phyloP scores from a whole-genome alignment of 176 grass and related monocot genomes.

The Eragrostis curvula region DNA sequence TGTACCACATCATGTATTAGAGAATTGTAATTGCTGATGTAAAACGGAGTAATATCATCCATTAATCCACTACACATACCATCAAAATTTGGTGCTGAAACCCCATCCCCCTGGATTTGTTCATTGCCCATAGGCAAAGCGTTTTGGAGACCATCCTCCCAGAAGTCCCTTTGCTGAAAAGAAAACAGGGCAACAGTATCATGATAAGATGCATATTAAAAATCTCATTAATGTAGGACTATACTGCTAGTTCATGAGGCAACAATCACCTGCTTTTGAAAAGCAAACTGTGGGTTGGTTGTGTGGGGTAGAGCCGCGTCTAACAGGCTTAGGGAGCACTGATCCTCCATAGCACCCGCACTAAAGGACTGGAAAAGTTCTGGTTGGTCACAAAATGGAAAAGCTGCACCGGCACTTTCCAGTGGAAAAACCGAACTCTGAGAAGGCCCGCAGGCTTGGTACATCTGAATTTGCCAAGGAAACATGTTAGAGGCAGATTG shows the following conservation, averaged over 20 bases:
- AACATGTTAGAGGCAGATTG: constrained; percentile 7
- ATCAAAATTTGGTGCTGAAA: constrained; percentile 51
- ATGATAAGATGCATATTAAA: constrained; percentile 45
- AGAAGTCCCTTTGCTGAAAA: constrained; percentile 66
- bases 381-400: constrained; percentile 54
- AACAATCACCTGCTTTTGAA: constrained; percentile 84
- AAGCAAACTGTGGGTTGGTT: constrained; percentile 46
- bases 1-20: neutral
- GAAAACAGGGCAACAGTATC: constrained; percentile 12
- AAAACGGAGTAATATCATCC: constrained; percentile 16
- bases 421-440: constrained; percentile 60
- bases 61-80: constrained; percentile 20
- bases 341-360: constrained; percentile 38
- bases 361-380: constrained; percentile 46
- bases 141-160: constrained; percentile 68
- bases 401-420: constrained; percentile 61
- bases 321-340: constrained; percentile 50
- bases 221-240: neutral
- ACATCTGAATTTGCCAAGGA: constrained; percentile 63
- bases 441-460: constrained; percentile 52
- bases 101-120: constrained; percentile 47
- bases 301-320: constrained; percentile 51
- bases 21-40: neutral
- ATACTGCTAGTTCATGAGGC: constrained; percentile 16
- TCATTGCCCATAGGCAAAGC: constrained; percentile 44